Percentiles rank a stretch among this genome's conserved stretches.
These are phyloP conservation scores for Lactifluus volemus DNA, from an alignment of 768 basidiomycete genomes.

Conservation along the genomic window DNA sequence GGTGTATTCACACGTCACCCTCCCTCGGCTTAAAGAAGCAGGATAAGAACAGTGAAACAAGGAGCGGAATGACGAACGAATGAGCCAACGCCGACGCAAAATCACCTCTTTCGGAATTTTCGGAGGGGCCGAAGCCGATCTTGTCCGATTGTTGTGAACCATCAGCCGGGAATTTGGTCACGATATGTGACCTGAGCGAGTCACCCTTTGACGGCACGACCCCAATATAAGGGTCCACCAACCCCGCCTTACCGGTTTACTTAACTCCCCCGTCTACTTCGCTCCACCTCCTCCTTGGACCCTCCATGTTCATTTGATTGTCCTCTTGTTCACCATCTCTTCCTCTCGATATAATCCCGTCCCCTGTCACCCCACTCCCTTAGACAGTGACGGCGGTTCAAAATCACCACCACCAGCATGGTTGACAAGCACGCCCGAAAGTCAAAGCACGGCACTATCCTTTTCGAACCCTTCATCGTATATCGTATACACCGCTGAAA, in stretches of 20 bases:
- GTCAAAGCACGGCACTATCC: conserved; percentile 78
- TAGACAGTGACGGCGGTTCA: conserved; percentile 24
- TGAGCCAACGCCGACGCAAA: not conserved
- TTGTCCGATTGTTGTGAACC: not conserved
- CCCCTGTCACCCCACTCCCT: conserved; percentile 7
- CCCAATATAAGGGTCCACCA: conserved; percentile 15
- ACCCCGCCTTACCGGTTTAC: conserved; percentile 23
- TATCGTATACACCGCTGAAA: conserved; percentile 70
- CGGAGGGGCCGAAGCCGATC: conserved; percentile 17
- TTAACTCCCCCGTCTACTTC: conserved; percentile 31
- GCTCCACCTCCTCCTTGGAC: too few relatives aligned
- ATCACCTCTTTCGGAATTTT: conserved; percentile 2
- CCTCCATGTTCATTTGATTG: conserved; percentile 31
- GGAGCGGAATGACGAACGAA: conserved; percentile 12
- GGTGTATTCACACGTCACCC: conserved; percentile 4
- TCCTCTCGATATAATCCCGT: conserved; percentile 19
- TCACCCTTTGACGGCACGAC: not conserved
- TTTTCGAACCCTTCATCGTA: conserved; percentile 82
- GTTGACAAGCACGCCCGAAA: conserved; percentile 75
- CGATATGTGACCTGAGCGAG: not conserved
- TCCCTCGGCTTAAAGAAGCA: not conserved
- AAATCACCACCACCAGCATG: conserved; percentile 42
- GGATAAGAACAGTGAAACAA: not conserved
- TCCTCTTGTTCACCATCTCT: conserved; percentile 20
- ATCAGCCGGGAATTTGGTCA: not conserved